phyloP scores from a whole-genome alignment of 2,329 filamentous ascomycete species.

The Clonostachys rosea region DNA sequence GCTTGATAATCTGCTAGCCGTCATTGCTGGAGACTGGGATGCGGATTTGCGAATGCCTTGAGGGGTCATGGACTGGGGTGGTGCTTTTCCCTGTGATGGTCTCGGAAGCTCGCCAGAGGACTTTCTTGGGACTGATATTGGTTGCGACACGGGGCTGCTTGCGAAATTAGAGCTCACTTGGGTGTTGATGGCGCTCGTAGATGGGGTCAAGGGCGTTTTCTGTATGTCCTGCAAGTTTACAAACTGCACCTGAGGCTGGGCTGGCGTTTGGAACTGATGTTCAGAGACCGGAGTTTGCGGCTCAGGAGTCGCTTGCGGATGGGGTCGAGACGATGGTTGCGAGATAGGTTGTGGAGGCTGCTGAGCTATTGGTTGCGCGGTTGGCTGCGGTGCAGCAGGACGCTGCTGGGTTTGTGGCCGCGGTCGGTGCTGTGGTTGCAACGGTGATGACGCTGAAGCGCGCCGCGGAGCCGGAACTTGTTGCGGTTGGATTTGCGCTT shows the following conservation, averaged over 20 bases:
- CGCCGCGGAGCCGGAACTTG: background rate
- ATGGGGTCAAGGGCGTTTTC: conserved; percentile 17
- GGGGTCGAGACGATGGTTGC: conserved; percentile 4
- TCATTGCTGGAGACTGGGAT: conserved; percentile 33
- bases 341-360: background rate
- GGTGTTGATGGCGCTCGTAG: conserved; percentile 7
- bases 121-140: conserved; percentile 9
- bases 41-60: conserved; percentile 31
- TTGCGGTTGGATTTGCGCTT: background rate
- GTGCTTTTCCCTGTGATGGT: no score
- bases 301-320: conserved; percentile 1
- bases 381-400: background rate
- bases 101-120: background rate
- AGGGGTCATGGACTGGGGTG: background rate
- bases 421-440: background rate
- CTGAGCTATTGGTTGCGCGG: background rate
- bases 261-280: background rate
- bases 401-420: no score
- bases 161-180: background rate
- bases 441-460: conserved; percentile 1
- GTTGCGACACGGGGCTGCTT: background rate
- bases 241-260: conserved; percentile 16
- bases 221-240: conserved; percentile 32
- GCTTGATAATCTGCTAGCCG: conserved; percentile 30
- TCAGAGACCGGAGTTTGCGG: background rate